Percentiles rank a stretch among this genome's conserved stretches.
These are phyloP conservation scores for Sanghuangporus sanghuang DNA, from an alignment of 1,284 basidiomycete genomes.

Conservation along the genomic window DNA sequence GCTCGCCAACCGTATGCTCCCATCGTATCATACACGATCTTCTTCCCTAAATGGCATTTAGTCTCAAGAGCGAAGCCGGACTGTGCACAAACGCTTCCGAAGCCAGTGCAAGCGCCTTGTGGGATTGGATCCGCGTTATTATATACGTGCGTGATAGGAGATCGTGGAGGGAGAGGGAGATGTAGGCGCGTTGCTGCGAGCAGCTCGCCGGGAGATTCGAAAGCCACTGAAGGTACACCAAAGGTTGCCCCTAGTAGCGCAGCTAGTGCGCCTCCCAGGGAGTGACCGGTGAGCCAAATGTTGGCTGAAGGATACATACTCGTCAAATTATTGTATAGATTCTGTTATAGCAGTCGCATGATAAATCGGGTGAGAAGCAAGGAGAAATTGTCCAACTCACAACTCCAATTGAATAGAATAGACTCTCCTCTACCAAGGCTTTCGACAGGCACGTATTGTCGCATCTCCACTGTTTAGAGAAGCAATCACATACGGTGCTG, in stretches of 20 bases:
- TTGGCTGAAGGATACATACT: conserved; percentile 79
- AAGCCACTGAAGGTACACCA: conserved; percentile 89
- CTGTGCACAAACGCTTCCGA: conserved; percentile 56
- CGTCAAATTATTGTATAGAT: conserved; percentile 78
- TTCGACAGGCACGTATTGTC: conserved; percentile 79
- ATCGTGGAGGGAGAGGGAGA: conserved; percentile 62
- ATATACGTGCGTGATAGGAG: conserved; percentile 63
- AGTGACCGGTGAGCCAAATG: conserved; percentile 91
- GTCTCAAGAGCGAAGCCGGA: conserved; percentile 73
- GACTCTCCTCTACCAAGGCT: conserved; percentile 82
- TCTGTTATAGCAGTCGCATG: conserved; percentile 30
- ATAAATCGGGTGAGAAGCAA: conserved; percentile 2
- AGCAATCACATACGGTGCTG: conserved; percentile 89
- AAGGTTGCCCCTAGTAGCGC: conserved; percentile 89
- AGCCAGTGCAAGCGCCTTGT: conserved; percentile 69
- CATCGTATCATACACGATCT: conserved; percentile 82
- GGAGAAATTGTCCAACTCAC: conserved; percentile 37
- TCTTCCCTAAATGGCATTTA: conserved; percentile 64
- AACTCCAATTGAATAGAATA: conserved; percentile 85
- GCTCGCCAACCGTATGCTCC: conserved; percentile 74
- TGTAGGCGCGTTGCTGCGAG: conserved; percentile 85
- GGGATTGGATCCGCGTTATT: conserved; percentile 81
- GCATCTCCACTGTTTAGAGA: conserved; percentile 65
- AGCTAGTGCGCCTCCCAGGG: conserved; percentile 85
- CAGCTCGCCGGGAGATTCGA: conserved; percentile 89